phyloP scores from a whole-genome alignment of 1,284 basidiomycete genomes.

The Cryptococcus jaspeensis region DNA sequence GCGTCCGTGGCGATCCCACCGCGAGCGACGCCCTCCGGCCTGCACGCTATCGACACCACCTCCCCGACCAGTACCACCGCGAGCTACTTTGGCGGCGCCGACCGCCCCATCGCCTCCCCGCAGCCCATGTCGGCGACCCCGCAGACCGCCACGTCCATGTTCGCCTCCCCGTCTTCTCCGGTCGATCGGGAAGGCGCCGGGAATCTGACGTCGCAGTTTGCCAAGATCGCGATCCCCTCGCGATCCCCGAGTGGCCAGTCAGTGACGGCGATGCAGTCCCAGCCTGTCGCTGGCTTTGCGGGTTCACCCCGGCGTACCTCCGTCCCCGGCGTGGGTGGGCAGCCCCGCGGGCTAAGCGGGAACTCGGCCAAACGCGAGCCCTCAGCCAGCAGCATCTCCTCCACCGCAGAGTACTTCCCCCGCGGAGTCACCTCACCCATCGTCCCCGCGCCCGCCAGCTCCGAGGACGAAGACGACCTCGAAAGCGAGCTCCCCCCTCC shows the following conservation, averaged over 20 bases:
- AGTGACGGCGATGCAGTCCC: background rate
- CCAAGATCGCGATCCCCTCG: conserved; percentile 14
- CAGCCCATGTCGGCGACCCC: conserved; percentile 5
- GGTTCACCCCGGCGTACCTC: conserved; percentile 6
- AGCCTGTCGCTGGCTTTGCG: background rate
- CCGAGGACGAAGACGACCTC: conserved; percentile 17
- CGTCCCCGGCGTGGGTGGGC: background rate
- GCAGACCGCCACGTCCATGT: too few relatives aligned
- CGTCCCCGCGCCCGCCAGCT: conserved; percentile 2
- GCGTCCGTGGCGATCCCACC: background rate
- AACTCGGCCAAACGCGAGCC: conserved; percentile 7
- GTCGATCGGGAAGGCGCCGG: conserved; percentile 23
- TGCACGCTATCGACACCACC: conserved; percentile 20
- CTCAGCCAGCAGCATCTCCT: conserved; percentile 10
- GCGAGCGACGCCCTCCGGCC: background rate
- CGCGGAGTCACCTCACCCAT: background rate
- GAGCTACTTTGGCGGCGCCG: conserved; percentile 10
- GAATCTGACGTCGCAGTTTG: conserved; percentile 22
- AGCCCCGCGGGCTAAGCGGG: conserved; percentile 6
- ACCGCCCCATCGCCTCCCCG: conserved; percentile 6
- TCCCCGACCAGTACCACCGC: background rate
- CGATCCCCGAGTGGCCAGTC: conserved; percentile 10
- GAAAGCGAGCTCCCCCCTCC: conserved; percentile 4
- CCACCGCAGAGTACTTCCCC: conserved; percentile 10
- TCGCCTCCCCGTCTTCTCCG: conserved; percentile 13